Evolutionary conservation across 2,329 filamentous ascomycete species (phyloP), one percentile per base, ranked within the genome.

Genomic region (Pestalotiopsis sp.): DNA sequence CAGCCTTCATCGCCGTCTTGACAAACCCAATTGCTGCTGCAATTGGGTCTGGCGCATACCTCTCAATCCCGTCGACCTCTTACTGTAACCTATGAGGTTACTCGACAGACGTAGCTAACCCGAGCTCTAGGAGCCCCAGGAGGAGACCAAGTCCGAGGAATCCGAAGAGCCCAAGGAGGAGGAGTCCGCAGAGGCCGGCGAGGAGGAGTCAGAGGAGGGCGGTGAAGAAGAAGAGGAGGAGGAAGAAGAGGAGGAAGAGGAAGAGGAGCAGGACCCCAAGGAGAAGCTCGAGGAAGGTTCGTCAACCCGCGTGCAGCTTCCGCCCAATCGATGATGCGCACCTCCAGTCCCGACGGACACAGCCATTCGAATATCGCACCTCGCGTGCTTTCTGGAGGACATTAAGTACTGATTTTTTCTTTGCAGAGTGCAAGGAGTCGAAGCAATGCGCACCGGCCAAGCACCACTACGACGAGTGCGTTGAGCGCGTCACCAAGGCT

Each of bases 391-490:
- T 52, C 23, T 64, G n/a, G 13, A 13, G 12, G 4, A 65, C n/a
- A 23, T 6, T 6, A 31, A 36, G 31, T 57, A 57, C 64, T 66
- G n/a, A 66, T 14, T 20, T 31, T 31, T 14, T 52, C 58, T 25
- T 59, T 56, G 63, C 83, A 98, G 96, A 97, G 80, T 99, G 96
- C 89, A 89, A 90, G 83, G 90, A 95, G 82, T 94, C 94, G 73
- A 88, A 92, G 82, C 86, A 93, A 83, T 99, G 96, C 85, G 87
- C 91, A 71, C 91, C 92, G 70, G 89, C 90, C 80, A 99, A 98
- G 91, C 95, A 98, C 88, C 96, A 99, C 89, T 98, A 92, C 82
- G 95, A 98, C 75, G 94, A 98, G 85, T 99, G 96, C 83, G 94
- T 95, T 76, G 95, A 97, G 89, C 94, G 96, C 78, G 96, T 99